Base-by-base conservation (phyloP, 257 asterid species). In the Solanum clarkiae region DNA sequence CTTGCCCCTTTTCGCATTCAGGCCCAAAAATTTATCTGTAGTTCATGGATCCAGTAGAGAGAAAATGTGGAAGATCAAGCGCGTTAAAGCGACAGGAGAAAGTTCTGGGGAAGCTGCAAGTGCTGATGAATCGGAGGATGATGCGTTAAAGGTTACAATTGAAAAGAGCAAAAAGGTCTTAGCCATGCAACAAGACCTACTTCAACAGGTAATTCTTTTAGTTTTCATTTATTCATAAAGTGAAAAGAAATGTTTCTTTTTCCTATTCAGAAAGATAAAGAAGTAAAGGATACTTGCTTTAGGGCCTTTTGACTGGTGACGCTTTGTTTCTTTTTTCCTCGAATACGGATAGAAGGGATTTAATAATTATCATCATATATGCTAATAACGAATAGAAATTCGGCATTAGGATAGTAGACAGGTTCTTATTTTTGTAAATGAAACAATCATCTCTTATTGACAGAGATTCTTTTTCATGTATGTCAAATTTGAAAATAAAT, bases 131-230 rank as follows among this genome's bases (percentile, higher is more conserved):
- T 53, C 91, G 24, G 97, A 92, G 14, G 97, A 95, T 71, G 97
- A 95, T 71, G 91, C 93, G 57, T 88, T 94, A 42, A 93, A 94
- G 87, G 93, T 90, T 74, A 92, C 98, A 2, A 89, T 93, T 84
- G 96, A 92, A 84, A 95, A 93, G 90, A 91, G 98, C 94, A 91
- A 93, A 83, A 93, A 90, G 87, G 95, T 94, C 80, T 91, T 95
- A 83, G 96, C 94, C 32, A 80, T 90, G 90, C 99, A 97, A 84
- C 93, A 84, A 80, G 90, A 88, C 86, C 93, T 97, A 55, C 92
- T 97, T 70, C 89, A 90, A 81, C 98, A 94, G 98, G 99, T 96
- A n/a, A 80, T 86, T 63, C 32, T 10, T 49, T 47, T 74, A 13
- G 45, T 75, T 14, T 32, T 63, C 70, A 12, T 26, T 7, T 40